phyloP scores from a whole-genome alignment of 371 early-diverging fungal genomes.

The Apophysomyces elegans region DNA sequence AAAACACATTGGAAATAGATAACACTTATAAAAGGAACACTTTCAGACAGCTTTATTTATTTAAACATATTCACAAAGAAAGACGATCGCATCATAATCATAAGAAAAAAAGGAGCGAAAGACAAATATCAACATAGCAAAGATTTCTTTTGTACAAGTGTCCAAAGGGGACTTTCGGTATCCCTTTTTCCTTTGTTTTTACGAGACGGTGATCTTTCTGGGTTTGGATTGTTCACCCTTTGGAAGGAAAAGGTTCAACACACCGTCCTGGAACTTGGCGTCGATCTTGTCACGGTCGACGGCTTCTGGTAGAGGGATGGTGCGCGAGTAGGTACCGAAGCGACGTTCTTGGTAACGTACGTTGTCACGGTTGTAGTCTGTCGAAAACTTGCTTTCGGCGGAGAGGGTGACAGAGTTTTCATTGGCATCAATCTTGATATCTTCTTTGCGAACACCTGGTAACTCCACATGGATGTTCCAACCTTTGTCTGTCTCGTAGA shows the following conservation, averaged over 20 bases:
- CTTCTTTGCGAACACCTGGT: constrained; percentile 36
- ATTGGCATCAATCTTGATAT: constrained; percentile 29
- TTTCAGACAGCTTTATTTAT: too few species aligned
- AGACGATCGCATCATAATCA: not conserved
- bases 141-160: not conserved
- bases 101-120: not conserved
- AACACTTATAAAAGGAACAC: too few species aligned
- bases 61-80: too few species aligned
- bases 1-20: too few species aligned
- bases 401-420: constrained; percentile 23
- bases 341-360: constrained; percentile 55
- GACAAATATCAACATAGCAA: not conserved
- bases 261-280: constrained; percentile 63
- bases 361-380: constrained; percentile 24
- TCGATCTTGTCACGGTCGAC: constrained; percentile 49
- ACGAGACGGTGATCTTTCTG: constrained; percentile 14
- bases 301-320: constrained; percentile 54
- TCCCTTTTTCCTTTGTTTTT: constrained; percentile 3
- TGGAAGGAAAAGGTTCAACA: constrained; percentile 55
- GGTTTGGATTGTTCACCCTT: constrained; percentile 35
- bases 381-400: constrained; percentile 20
- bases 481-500: constrained; percentile 29
- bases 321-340: constrained; percentile 54
- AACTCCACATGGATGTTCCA: constrained; percentile 32
- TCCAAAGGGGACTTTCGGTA: not conserved